Conservation (phyloP, 148 eudicot genomes). For the Diospyros kaki region DNA sequence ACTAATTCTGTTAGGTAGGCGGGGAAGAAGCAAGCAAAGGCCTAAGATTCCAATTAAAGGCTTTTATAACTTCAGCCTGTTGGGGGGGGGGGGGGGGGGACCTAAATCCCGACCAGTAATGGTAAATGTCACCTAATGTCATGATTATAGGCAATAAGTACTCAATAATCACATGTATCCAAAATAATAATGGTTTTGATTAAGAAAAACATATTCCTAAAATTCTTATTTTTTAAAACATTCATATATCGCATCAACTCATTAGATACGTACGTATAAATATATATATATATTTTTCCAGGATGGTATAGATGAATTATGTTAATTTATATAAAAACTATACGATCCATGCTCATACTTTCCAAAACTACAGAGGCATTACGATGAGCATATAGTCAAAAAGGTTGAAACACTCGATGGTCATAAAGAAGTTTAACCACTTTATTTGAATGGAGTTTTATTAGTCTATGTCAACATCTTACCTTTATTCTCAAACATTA, state of each 20-base stretch:
- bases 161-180: no score
- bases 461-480: neutral
- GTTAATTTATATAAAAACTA: constrained; percentile 17
- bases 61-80: constrained; percentile 8
- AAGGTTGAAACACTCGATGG: neutral
- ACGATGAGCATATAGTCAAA: neutral
- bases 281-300: neutral
- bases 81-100: neutral
- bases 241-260: neutral
- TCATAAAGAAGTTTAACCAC: constrained; percentile 13
- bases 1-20: no score
- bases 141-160: neutral
- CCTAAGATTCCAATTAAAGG: constrained; percentile 4
- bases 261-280: neutral
- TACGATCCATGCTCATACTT: neutral
- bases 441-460: constrained; percentile 3
- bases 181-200: neutral
- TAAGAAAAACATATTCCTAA: neutral
- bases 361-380: neutral
- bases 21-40: neutral
- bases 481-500: constrained; percentile 7
- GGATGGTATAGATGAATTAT: neutral
- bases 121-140: neutral
- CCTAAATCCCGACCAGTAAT: constrained; percentile 10
- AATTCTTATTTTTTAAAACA: neutral